Percentiles rank a stretch among this genome's conserved stretches.
phyloP scores from a whole-genome alignment of 805 yeast genomes.

The Helenozyma baotianmanensis region DNA sequence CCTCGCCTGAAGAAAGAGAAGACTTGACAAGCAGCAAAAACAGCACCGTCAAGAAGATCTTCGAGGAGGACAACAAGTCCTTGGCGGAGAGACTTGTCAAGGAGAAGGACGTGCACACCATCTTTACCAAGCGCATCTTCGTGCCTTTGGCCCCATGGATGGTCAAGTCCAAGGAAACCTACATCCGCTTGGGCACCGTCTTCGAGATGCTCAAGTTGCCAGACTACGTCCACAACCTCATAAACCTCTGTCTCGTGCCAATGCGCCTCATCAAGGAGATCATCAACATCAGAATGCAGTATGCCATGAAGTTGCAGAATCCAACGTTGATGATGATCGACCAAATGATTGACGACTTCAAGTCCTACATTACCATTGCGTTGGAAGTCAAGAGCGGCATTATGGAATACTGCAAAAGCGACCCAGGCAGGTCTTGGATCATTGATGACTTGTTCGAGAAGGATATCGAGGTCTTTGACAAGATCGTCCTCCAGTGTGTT shows the following conservation, averaged over 20 bases:
- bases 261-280: conserved; percentile 74
- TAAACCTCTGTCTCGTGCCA: conserved; percentile 70
- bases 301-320: conserved; percentile 71
- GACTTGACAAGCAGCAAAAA: conserved; percentile 2
- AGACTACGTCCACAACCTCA: conserved; percentile 59
- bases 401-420: conserved; percentile 53
- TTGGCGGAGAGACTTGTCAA: conserved; percentile 82
- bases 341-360: conserved; percentile 84
- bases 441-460: conserved; percentile 60
- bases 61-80: conserved; percentile 58
- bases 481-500: conserved; percentile 67
- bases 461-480: conserved; percentile 49
- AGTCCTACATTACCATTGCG: conserved; percentile 69
- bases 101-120: conserved; percentile 67
- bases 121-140: conserved; percentile 67
- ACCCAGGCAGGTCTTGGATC: conserved; percentile 61
- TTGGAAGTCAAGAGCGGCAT: conserved; percentile 68
- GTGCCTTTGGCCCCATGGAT: conserved; percentile 75
- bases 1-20: conserved; percentile 13
- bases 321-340: conserved; percentile 97
- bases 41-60: conserved; percentile 26
- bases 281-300: conserved; percentile 64
- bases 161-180: conserved; percentile 71
- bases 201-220: conserved; percentile 72
- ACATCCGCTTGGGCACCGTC: conserved; percentile 53